Base-by-base conservation (phyloP, 1,139 yeast species). In the Lodderomyces parapsilosis region DNA sequence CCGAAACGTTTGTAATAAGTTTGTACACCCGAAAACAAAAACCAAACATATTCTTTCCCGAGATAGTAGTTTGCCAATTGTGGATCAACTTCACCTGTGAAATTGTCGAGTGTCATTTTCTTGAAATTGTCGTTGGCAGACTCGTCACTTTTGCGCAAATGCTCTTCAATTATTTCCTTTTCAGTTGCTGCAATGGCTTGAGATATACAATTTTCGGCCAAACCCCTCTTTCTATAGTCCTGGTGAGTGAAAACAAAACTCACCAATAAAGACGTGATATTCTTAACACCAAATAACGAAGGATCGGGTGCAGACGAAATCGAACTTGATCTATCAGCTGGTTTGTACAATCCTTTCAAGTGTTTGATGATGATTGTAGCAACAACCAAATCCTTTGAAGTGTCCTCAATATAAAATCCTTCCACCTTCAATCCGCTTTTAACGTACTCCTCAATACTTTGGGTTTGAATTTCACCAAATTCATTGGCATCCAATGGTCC, bases 1-100 rank as follows among this genome's bases (percentile, higher is more conserved):
- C 77, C 78, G 48, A 69, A 65, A 43, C 63, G 53, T 43, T 59
- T 60, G 46, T 71, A 72, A 39, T 56, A 67, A 9, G 50, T 54
- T 7, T 63, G 67, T 4, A 62, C 63, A 1, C 63, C 68, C 3
- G 76, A 70, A 50, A 70, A 68, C 43, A 71, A 58, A 17, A 53
- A 51, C 77, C 75, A 70, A 43, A 69, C 59, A 48, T 66, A 70
- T 46, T 67, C 55, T 46, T 69, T 67, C 28, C 67, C 52, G 49
- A 71, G 59, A 44, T 67, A 65, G 43, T 70, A 64, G 44, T 59
- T 56, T 22, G 71, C 74, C 55, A 71, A 58, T 10, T 49, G 50
- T 6, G 37, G 30, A 48, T 71, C 76, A 6, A 68, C 45, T n/a
- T 46, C 36, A 0, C 72, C 71, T 15, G 58, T 51, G 3, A 33